Evolutionary conservation across 371 early-diverging fungal genomes (phyloP).

Genomic region (Syncephalastrum racemosum): DNA sequence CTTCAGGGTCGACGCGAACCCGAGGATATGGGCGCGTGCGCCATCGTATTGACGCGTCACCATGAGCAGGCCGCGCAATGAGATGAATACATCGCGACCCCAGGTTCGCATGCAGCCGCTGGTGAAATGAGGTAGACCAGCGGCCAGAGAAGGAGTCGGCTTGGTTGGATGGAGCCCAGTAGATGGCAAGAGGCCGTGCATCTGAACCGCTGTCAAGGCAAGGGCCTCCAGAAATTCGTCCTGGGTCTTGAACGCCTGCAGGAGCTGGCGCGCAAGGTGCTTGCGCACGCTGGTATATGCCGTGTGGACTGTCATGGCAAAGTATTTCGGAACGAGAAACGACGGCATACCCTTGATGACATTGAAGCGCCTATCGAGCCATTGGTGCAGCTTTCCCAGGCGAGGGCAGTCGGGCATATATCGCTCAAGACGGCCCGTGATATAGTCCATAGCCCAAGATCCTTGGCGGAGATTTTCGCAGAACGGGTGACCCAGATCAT

Average conservation of each 20-base stretch:
- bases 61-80: conserved; percentile 83
- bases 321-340: conserved; percentile 92
- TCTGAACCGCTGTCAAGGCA: conserved; percentile 81
- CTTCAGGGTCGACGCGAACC: conserved; percentile 85
- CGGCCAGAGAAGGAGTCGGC: conserved; percentile 73
- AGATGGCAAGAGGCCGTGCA: conserved; percentile 74
- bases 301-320: conserved; percentile 76
- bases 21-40: conserved; percentile 82
- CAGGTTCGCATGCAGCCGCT: conserved; percentile 93
- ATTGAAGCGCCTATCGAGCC: conserved; percentile 73
- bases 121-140: conserved; percentile 96
- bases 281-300: conserved; percentile 72
- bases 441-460: conserved; percentile 90
- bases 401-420: conserved; percentile 33
- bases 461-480: conserved; percentile 89
- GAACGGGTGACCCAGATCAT: conserved; percentile 92
- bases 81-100: conserved; percentile 97
- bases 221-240: conserved; percentile 72
- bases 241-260: conserved; percentile 45
- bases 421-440: conserved; percentile 67
- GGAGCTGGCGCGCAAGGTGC: conserved; percentile 18
- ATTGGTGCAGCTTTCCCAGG: conserved; percentile 49
- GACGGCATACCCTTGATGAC: conserved; percentile 72
- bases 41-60: conserved; percentile 80
- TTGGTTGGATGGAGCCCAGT: conserved; percentile 77